Conservation (phyloP, 2,329 filamentous ascomycete genomes). For the Grosmannia clavigera region DNA sequence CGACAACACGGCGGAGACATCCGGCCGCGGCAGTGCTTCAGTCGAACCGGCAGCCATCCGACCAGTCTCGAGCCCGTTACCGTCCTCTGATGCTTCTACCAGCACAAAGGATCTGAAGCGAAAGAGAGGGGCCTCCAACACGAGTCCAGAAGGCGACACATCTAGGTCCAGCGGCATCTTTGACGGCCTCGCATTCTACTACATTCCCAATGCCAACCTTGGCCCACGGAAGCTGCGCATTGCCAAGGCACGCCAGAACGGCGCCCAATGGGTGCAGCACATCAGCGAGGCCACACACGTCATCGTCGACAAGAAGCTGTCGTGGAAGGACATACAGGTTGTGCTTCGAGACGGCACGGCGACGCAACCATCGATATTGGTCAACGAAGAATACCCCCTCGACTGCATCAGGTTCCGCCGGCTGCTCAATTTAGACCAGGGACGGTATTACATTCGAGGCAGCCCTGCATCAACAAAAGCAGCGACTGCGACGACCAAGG, state of each 20-base stretch:
- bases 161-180: constrained; percentile 41
- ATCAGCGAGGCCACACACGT: constrained; percentile 59
- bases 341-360: constrained; percentile 29
- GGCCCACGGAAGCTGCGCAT: constrained; percentile 60
- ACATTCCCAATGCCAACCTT: constrained; percentile 70
- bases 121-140: not conserved
- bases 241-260: constrained; percentile 59
- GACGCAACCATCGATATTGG: constrained; percentile 29
- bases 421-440: constrained; percentile 45
- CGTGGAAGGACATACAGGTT: constrained; percentile 49
- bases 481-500: not conserved
- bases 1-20: not conserved
- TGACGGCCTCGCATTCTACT: constrained; percentile 52
- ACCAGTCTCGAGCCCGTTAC: not conserved
- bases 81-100: not conserved
- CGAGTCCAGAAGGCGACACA: not conserved
- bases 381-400: constrained; percentile 56
- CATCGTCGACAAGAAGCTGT: constrained; percentile 59
- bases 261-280: constrained; percentile 55
- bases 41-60: not conserved
- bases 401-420: constrained; percentile 51
- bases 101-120: not conserved
- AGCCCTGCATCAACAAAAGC: constrained; percentile 19
- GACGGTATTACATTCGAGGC: constrained; percentile 47
- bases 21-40: not conserved